Percentiles rank a stretch among this genome's conserved stretches.
These are phyloP conservation scores for Agaricus sinodeliciosus DNA, from an alignment of 768 basidiomycete species.

Conservation along the genomic window DNA sequence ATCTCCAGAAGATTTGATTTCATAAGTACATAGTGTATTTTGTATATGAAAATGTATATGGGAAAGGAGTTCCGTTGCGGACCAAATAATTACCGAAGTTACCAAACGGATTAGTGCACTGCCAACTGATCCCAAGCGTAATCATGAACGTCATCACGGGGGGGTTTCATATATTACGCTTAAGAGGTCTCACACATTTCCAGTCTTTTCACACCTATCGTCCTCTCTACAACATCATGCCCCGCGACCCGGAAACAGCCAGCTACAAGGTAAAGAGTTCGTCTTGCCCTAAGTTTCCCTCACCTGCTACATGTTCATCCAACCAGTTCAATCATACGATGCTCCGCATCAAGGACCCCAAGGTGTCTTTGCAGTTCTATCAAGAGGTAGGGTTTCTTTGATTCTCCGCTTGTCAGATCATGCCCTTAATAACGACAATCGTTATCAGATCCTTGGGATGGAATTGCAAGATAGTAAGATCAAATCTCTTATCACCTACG, in stretches of 20 bases:
- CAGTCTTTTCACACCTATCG: not conserved
- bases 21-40: not conserved
- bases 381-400: slow-evolving; percentile 39
- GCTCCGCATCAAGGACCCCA: slow-evolving; percentile 85
- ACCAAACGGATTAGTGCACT: no score
- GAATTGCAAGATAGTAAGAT: slow-evolving; percentile 53
- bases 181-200: not conserved
- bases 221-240: slow-evolving; percentile 34
- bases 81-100: no score
- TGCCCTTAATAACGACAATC: not conserved
- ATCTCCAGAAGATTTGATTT: not conserved
- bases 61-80: no score
- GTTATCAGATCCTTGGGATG: slow-evolving; percentile 60
- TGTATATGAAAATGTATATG: not conserved
- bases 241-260: slow-evolving; percentile 57
- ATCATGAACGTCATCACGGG: no score
- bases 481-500: not conserved
- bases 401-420: not conserved
- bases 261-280: slow-evolving; percentile 46
- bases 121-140: no score
- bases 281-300: not conserved
- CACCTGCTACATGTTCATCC: not conserved
- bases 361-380: slow-evolving; percentile 78
- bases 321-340: slow-evolving; percentile 79
- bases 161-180: no score